Base-by-base conservation (phyloP, 495 filamentous ascomycete species). In the Aspergillus egyptiacus region DNA sequence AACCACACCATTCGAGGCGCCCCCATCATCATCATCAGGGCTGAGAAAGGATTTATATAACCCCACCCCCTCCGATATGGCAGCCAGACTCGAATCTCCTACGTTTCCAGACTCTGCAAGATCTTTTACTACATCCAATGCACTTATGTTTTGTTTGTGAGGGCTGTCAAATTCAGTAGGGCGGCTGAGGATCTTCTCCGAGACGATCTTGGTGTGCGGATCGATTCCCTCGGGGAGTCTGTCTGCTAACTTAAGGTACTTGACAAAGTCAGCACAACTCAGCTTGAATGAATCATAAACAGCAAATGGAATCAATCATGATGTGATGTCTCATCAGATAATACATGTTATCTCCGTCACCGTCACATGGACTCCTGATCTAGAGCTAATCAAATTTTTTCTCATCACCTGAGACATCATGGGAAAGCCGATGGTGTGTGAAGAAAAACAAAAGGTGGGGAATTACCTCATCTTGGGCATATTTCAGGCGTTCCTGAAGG, bases 331-430 rank as follows among this genome's bases (percentile, higher is more conserved):
- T 70, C 63, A 55, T 75, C 71, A 69, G 70, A 71, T 73, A 75
- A 73, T 77, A 74, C 66, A 75, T 71, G 67, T 59, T 61, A 62
- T 63, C 59, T 75, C 73, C 55, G 71, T 78, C 75, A 76, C 49
- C 58, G 66, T 63, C 68, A 67, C 69, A 61, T 46, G 51, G 67
- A 64, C 72, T 77, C 65, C 67, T 74, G 74, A 78, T 78, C 75
- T 78, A 78, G 75, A 78, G 75, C 75, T 78, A 74, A 76, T 71
- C 53, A n/a, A n/a, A 64, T 59, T 53, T 65, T 72, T 65, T 73
- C 60, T 75, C 75, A 48, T 78, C 75, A 75, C 68, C 54, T 62
- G 63, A 71, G 67, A 71, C 59, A 58, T 42, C 11, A 39, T 31
- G 17, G 39, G 43, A 51, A 38, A 44, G 46, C 28, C 39, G n/a